These are phyloP conservation scores for Gastrolobium bilobum DNA, from an alignment of 306 rosid species.

Conservation along the genomic window DNA sequence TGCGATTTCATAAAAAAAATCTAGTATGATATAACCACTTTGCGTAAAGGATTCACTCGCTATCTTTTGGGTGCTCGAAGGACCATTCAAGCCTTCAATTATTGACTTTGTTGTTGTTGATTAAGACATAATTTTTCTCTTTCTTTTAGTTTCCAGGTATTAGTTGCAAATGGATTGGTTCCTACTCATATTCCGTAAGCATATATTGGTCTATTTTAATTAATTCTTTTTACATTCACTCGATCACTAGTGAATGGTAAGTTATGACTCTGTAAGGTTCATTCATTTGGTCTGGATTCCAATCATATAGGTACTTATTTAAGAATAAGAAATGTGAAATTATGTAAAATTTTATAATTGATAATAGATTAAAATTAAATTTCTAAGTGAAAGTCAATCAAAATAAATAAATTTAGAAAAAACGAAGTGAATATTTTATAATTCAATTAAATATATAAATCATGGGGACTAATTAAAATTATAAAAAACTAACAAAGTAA, in stretches of 20 bases:
- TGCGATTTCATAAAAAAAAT: no score
- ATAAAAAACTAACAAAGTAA: background rate
- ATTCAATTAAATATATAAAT: background rate
- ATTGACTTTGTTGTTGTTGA: conserved; percentile 44
- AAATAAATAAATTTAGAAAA: background rate
- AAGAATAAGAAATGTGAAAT: no score
- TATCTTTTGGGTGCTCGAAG: background rate
- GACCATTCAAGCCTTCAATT: conserved; percentile 19
- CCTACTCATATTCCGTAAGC: conserved; percentile 16
- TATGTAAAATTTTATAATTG: no score
- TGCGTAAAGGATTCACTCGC: conserved; percentile 25
- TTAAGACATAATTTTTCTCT: conserved; percentile 41
- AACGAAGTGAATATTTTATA: background rate
- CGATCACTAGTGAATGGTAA: background rate
- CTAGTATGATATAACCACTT: background rate
- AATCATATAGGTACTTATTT: background rate
- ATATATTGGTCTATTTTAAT: background rate
- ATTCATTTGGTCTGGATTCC: no score
- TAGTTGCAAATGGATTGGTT: conserved; percentile 9
- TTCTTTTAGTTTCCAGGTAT: conserved; percentile 11
- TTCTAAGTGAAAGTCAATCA: background rate
- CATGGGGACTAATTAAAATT: background rate
- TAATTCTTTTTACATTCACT: background rate
- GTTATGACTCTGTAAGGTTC: background rate
- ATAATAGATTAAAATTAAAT: background rate